These are phyloP conservation scores for Deinandra increscens DNA, from an alignment of 129 eudicot genomes.

Conservation along the genomic window DNA sequence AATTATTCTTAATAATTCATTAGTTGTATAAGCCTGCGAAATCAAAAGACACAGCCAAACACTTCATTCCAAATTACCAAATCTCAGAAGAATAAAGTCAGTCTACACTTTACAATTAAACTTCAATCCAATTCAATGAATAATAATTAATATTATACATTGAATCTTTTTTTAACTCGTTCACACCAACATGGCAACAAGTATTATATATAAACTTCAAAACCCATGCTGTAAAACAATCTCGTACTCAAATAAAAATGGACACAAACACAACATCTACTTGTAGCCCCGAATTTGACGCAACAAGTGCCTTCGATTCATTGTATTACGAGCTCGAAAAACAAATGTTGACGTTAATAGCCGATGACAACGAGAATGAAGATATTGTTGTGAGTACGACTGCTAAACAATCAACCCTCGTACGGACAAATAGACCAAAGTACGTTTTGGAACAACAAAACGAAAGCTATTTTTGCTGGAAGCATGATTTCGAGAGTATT, in stretches of 20 bases:
- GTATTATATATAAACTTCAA: conserved; percentile 24
- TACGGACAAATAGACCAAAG: conserved; percentile 4
- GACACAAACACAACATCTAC: conserved; percentile 18
- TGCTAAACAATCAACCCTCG: not conserved
- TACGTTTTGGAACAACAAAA: conserved; percentile 3
- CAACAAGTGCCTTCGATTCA: conserved; percentile 16
- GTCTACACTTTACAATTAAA: conserved; percentile 7
- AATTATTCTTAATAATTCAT: not conserved
- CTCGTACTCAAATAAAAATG: not conserved
- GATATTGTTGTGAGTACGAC: not conserved
- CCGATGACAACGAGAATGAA: conserved; percentile 33
- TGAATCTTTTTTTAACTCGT: not conserved
- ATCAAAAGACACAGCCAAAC: conserved; percentile 11
- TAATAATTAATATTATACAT: not conserved
- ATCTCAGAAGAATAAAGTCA: not conserved
- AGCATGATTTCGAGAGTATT: conserved; percentile 17
- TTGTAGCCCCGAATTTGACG: not conserved
- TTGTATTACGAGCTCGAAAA: conserved; percentile 26
- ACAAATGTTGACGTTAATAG: conserved; percentile 41
- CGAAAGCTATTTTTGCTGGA: conserved; percentile 42
- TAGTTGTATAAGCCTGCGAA: not conserved
- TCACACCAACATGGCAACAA: conserved; percentile 17
- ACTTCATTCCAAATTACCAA: conserved; percentile 19
- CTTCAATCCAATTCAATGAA: not conserved
- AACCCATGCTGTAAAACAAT: not conserved